phyloP scores from a whole-genome alignment of 179 eudicot genomes.

The Sideroxylon spinosum region DNA sequence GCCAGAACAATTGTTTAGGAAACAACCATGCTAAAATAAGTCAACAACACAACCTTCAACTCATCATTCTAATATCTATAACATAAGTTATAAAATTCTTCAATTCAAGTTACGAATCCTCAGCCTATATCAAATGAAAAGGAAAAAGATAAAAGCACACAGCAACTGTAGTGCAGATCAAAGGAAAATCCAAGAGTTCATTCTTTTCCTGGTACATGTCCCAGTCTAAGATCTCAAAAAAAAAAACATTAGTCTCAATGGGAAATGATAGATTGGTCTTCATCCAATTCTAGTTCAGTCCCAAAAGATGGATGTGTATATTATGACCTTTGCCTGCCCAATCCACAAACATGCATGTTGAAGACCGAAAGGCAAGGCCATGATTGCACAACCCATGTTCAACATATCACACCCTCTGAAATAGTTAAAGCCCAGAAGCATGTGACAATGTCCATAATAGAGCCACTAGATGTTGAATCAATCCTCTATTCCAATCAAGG shows the following conservation, averaged over 20 bases:
- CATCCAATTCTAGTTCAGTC: neutral
- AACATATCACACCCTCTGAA: neutral
- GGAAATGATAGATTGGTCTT: constrained; percentile 3
- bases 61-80: constrained; percentile 1
- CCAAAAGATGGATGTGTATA: neutral
- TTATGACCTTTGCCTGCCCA: neutral
- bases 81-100: neutral
- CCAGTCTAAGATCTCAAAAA: neutral
- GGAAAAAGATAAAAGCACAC: neutral
- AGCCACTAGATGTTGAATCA: neutral
- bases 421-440: neutral
- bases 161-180: neutral
- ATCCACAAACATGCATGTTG: neutral
- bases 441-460: neutral
- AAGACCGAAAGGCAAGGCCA: neutral
- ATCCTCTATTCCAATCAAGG: neutral
- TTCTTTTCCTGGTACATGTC: neutral
- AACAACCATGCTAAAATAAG: neutral
- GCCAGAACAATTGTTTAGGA: neutral
- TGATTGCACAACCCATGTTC: neutral
- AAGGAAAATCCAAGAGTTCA: neutral
- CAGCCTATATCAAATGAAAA: constrained; percentile 10
- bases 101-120: neutral
- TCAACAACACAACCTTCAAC: constrained; percentile 2
- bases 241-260: neutral